Evolutionary conservation across 2,329 filamentous ascomycete genomes (phyloP).

Genomic region (Zasmidium citrigriseum): DNA sequence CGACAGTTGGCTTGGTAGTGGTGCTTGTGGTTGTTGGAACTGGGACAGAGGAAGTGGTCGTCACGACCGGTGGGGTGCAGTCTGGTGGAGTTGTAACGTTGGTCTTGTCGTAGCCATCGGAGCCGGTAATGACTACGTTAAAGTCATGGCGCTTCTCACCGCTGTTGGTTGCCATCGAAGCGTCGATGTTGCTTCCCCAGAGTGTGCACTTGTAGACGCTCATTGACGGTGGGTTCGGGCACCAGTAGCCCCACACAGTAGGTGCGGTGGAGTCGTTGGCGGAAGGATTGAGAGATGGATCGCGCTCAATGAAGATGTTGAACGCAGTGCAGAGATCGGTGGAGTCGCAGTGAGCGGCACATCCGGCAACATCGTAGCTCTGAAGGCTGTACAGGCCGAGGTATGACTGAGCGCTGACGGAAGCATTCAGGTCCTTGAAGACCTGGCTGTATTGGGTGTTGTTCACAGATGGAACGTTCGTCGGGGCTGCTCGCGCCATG

Average conservation of each 20-base stretch:
- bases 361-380: conserved; percentile 33
- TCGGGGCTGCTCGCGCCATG: conserved; percentile 23
- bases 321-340: conserved; percentile 36
- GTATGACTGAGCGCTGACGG: conserved; percentile 34
- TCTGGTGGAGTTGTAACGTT: conserved; percentile 15
- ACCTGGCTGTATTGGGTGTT: conserved; percentile 29
- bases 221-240: conserved; percentile 39
- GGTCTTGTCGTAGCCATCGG: conserved; percentile 34
- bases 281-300: conserved; percentile 35
- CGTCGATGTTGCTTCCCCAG: conserved; percentile 38
- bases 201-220: conserved; percentile 44
- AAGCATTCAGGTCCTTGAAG: conserved; percentile 35
- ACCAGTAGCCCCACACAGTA: conserved; percentile 30
- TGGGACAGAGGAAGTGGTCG: background rate
- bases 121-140: conserved; percentile 32
- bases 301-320: conserved; percentile 40
- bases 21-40: conserved; percentile 20
- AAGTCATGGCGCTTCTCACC: conserved; percentile 31
- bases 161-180: conserved; percentile 30
- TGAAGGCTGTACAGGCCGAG: conserved; percentile 34
- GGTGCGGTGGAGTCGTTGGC: conserved; percentile 26
- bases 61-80: background rate
- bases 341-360: conserved; percentile 35
- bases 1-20: conserved; percentile 11
- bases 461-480: conserved; percentile 19